Evolutionary conservation across 805 yeast genomes (phyloP).

Genomic region (Saccharomycopsis olivae): DNA sequence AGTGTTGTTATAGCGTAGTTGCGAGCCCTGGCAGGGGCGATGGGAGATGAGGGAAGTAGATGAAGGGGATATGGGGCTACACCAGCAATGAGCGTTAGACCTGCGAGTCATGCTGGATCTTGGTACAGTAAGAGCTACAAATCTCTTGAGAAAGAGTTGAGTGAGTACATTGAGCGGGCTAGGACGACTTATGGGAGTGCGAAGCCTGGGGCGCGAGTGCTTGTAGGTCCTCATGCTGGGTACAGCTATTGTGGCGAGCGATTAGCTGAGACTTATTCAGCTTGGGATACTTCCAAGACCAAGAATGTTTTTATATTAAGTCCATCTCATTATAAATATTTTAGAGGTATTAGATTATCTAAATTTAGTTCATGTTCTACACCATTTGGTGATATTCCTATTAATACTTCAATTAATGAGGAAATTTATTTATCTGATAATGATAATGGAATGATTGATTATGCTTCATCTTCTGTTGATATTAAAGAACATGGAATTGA

Average conservation of each 20-base stretch:
- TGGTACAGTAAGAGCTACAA: slow-evolving; percentile 59
- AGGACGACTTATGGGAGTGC: slow-evolving; percentile 8
- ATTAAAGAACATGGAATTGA: slow-evolving; percentile 88
- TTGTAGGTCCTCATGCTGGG: slow-evolving; percentile 82
- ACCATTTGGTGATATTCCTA: slow-evolving; percentile 67
- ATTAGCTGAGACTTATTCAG: slow-evolving; percentile 65
- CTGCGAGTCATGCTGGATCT: slow-evolving; percentile 83
- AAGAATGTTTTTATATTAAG: slow-evolving; percentile 74
- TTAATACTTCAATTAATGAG: slow-evolving; percentile 41
- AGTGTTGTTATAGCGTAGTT: too few relatives aligned
- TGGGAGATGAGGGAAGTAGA: not conserved
- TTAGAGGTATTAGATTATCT: slow-evolving; percentile 47
- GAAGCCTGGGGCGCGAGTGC: slow-evolving; percentile 35
- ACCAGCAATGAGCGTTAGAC: slow-evolving; percentile 31
- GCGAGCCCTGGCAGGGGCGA: too few relatives aligned
- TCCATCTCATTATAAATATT: slow-evolving; percentile 87
- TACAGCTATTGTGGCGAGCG: slow-evolving; percentile 71
- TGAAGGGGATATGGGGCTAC: too few relatives aligned
- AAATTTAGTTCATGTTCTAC: slow-evolving; percentile 53
- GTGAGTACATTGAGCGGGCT: slow-evolving; percentile 33
- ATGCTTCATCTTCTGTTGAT: slow-evolving; percentile 53
- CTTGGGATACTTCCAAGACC: slow-evolving; percentile 50
- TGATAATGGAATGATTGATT: slow-evolving; percentile 35
- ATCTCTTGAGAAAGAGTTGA: slow-evolving; percentile 40
- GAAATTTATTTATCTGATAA: slow-evolving; percentile 28